Evolutionary conservation across 352 stramenopile genomes (phyloP).

Genomic region (Sclerospora graminicola): DNA sequence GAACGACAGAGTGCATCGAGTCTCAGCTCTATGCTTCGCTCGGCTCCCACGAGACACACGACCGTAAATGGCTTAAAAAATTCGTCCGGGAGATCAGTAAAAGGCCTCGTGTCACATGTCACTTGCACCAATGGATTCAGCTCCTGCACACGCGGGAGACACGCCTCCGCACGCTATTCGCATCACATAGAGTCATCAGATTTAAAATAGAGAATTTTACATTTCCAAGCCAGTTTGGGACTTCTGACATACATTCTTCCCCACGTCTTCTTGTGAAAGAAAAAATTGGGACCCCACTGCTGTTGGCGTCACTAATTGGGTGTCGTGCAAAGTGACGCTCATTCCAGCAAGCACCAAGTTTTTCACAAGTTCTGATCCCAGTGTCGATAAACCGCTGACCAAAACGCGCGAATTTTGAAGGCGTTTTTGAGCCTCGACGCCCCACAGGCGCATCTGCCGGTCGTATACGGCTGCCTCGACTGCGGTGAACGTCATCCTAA

Average conservation of each 20-base stretch:
- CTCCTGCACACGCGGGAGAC: constrained; percentile 83
- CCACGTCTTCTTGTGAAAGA: constrained; percentile 53
- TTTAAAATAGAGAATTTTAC: neutral
- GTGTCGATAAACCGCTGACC: constrained; percentile 74
- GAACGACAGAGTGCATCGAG: constrained; percentile 51
- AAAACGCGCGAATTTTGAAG: constrained; percentile 85
- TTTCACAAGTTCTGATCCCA: constrained; percentile 92
- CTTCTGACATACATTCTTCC: constrained; percentile 43
- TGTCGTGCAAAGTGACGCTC: constrained; percentile 89
- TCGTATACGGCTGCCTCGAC: constrained; percentile 94
- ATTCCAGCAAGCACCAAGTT: constrained; percentile 96
- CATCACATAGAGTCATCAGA: neutral
- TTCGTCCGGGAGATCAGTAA: constrained; percentile 39
- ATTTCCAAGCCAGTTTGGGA: constrained; percentile 2
- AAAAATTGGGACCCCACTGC: constrained; percentile 80
- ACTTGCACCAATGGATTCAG: constrained; percentile 92
- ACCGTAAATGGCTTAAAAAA: constrained; percentile 86
- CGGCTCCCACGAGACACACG: constrained; percentile 56
- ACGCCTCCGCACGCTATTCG: constrained; percentile 53
- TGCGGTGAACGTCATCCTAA: constrained; percentile 71
- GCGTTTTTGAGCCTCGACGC: constrained; percentile 92
- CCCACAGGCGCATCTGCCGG: constrained; percentile 98
- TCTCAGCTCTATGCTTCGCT: constrained; percentile 34
- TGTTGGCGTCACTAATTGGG: constrained; percentile 28
- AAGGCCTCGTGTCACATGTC: constrained; percentile 54